Evolutionary conservation across 306 rosid genomes (phyloP).

Genomic region (Trichosanthes cucumerina): DNA sequence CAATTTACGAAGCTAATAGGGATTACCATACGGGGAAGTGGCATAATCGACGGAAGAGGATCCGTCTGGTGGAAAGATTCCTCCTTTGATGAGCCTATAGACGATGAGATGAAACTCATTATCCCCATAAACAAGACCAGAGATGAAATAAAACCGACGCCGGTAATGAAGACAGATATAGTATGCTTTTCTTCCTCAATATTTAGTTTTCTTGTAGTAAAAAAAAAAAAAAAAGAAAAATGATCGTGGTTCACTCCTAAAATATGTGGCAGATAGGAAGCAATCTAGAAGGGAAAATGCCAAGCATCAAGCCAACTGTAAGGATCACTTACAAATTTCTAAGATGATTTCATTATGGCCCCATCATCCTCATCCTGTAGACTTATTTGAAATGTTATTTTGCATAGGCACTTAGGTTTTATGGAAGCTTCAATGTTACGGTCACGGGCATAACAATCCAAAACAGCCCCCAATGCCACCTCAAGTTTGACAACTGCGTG

Average conservation of each 20-base stretch:
- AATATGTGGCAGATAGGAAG: slow-evolving; percentile 37
- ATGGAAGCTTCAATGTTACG: slow-evolving; percentile 74
- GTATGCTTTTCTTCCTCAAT: not conserved
- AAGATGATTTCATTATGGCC: not conserved
- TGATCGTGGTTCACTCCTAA: not conserved
- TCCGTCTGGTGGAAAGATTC: slow-evolving; percentile 87
- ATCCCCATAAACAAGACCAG: slow-evolving; percentile 50
- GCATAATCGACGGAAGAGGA: slow-evolving; percentile 86
- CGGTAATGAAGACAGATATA: slow-evolving; percentile 32
- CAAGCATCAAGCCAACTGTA: slow-evolving; percentile 84
- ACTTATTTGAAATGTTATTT: slow-evolving; percentile 9
- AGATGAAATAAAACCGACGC: slow-evolving; percentile 33
- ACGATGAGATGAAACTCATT: slow-evolving; percentile 62
- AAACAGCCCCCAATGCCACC: slow-evolving; percentile 91
- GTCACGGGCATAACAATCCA: slow-evolving; percentile 86
- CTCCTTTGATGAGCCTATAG: slow-evolving; percentile 56
- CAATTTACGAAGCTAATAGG: slow-evolving; percentile 67
- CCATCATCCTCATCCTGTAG: not conserved
- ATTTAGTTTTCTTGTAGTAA: not conserved
- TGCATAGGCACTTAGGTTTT: slow-evolving; percentile 79
- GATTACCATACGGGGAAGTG: slow-evolving; percentile 79
- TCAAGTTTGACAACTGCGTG: slow-evolving; percentile 83
- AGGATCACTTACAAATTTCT: slow-evolving; percentile 23
- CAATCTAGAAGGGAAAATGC: slow-evolving; percentile 59
- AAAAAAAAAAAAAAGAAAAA: not conserved